Base-by-base conservation (phyloP, 345 rosid species). In the Ceriops decandra region DNA sequence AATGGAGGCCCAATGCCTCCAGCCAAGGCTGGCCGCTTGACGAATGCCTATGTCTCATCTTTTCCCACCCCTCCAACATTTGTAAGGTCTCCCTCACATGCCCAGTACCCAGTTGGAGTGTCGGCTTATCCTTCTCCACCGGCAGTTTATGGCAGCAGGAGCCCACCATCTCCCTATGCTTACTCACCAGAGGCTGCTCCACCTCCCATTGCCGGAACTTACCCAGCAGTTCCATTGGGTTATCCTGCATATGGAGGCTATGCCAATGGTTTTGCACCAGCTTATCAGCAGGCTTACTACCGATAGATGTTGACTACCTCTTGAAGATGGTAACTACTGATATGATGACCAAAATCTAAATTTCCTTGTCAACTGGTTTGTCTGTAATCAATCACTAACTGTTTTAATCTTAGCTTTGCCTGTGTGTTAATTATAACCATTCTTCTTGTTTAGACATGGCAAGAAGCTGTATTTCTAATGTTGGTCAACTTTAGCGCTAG, bases 1-100 rank as follows among this genome's bases (percentile, higher is more conserved):
- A 90, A 83, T 73, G 90, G 87, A 24, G 98, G 96, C 52, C 99
- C 97, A 28, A 91, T 95, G 98, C 98, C 99, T 76, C 99, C 99
- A 6, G 99, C 98, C 33, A 91, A 95, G 76, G 99, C 99, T 20
- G 99, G 99, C 8, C 98, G 99, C 71, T 74, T 83, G 80, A 85
- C 85, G 30, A 91, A 90, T 64, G 98, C 99, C 52, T 91, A 95
- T 27, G 98, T 95, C 35, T 95, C 99, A 35, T 95, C 99, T 66
- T 91, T 91, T 52, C 93, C 93, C 1, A 84, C 90, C 22, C 91
- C 88, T 67, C 86, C 91, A 56, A 52, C 90, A 0, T 90, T 82
- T 76, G 85, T 90, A 61, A 87, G 91, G 79, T 95, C 99, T 47
- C 96, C 93, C 7, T 85, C 95, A 10, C 98, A 91, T 57, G 62